Conservation (phyloP, 805 yeast species). For the Candida michaelii region DNA sequence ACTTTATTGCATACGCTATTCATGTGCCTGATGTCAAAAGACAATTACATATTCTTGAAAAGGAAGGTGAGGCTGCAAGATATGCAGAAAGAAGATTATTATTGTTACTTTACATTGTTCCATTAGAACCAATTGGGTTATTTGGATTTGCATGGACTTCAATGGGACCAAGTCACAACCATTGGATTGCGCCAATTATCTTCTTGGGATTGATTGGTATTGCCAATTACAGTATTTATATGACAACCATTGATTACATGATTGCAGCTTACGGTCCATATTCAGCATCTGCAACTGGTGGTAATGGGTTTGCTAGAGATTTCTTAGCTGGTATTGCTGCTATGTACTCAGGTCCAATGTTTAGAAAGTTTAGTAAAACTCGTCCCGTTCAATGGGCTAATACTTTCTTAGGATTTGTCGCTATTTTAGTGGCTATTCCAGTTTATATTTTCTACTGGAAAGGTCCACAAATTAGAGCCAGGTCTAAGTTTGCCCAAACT, state of each 20-base stretch:
- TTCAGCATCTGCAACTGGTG: slow-evolving; percentile 45
- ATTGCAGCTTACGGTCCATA: slow-evolving; percentile 42
- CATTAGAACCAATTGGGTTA: slow-evolving; percentile 38
- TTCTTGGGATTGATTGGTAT: slow-evolving; percentile 36
- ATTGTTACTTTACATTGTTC: slow-evolving; percentile 36
- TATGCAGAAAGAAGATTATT: slow-evolving; percentile 30
- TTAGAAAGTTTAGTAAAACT: slow-evolving; percentile 28
- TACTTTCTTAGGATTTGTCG: slow-evolving; percentile 36
- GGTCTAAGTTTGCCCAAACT: slow-evolving; percentile 37
- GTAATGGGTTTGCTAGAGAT: slow-evolving; percentile 44
- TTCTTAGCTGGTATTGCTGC: slow-evolving; percentile 40
- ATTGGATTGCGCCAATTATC: slow-evolving; percentile 45
- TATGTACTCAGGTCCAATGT: slow-evolving; percentile 40
- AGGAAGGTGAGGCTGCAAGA: slow-evolving; percentile 25
- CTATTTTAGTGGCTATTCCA: slow-evolving; percentile 33
- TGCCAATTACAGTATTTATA: slow-evolving; percentile 41
- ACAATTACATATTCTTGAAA: slow-evolving; percentile 23
- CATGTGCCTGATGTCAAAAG: slow-evolving; percentile 35
- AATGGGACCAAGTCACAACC: slow-evolving; percentile 35
- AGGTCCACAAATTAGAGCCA: slow-evolving; percentile 35
- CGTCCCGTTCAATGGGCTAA: slow-evolving; percentile 39
- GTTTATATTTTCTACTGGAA: slow-evolving; percentile 41
- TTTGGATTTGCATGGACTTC: slow-evolving; percentile 45
- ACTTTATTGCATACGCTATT: slow-evolving; percentile 32
- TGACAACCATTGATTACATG: slow-evolving; percentile 47